Conservation (phyloP, 2,329 filamentous ascomycete species). For the Monosporascus sp. region DNA sequence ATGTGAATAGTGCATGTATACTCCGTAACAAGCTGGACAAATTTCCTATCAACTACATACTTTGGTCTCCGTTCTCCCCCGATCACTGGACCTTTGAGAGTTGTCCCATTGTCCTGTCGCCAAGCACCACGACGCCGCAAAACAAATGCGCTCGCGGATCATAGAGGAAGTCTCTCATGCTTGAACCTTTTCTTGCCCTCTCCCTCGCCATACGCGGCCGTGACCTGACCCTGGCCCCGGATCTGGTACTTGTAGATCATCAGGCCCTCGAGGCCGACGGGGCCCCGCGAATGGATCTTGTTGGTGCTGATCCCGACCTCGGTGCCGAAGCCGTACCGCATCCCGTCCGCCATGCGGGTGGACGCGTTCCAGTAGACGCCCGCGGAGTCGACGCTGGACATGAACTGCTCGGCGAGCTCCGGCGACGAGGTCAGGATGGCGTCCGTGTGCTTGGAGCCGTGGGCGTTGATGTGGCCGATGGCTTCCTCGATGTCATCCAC, state of each 20-base stretch:
- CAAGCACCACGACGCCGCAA: not conserved
- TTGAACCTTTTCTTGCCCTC: slow-evolving; percentile 54
- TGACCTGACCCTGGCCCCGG: slow-evolving; percentile 76
- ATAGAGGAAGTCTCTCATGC: slow-evolving; percentile 50
- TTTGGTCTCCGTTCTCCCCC: not conserved
- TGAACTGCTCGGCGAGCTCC: slow-evolving; percentile 71
- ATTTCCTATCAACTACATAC: not conserved
- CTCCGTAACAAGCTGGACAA: too few species aligned
- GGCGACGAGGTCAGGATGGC: slow-evolving; percentile 71
- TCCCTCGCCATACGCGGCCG: slow-evolving; percentile 65
- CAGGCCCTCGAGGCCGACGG: slow-evolving; percentile 87
- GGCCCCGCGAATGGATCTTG: slow-evolving; percentile 92
- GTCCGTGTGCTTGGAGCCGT: slow-evolving; percentile 93
- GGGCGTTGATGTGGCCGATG: slow-evolving; percentile 81
- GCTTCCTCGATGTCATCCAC: slow-evolving; percentile 65
- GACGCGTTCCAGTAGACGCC: slow-evolving; percentile 98
- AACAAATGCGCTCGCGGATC: not conserved
- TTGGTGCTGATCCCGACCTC: slow-evolving; percentile 98
- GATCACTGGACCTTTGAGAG: too few species aligned
- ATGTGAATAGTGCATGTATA: too few species aligned
- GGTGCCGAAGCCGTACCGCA: slow-evolving; percentile 95
- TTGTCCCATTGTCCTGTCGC: too few species aligned
- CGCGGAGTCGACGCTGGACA: slow-evolving; percentile 78
- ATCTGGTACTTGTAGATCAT: slow-evolving; percentile 98
- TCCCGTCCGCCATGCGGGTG: slow-evolving; percentile 90